Evolutionary conservation across 2,329 filamentous ascomycete genomes (phyloP), one percentile per base, ranked within the genome.

Genomic region (Aaosphaeria pasadenensis): DNA sequence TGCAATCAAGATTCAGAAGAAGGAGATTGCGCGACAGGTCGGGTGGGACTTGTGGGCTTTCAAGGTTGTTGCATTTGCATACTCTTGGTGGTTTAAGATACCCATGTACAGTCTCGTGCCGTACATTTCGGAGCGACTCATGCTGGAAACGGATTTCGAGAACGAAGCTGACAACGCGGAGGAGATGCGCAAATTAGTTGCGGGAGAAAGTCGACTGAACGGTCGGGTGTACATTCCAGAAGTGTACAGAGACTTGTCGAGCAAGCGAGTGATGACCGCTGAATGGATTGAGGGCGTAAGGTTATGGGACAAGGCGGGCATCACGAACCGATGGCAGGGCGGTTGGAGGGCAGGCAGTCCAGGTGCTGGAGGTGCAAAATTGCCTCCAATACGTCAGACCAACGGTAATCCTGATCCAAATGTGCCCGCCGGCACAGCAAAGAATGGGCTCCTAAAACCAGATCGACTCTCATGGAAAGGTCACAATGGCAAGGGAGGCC

Each of bases 271-370:
- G 43, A 86, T 99, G 76, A 95, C 91, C 1, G 91, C 92, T 0
- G 94, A 99, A 69, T 99, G 94, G 94, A 95, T 99, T 50, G 94
- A 99, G 71, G 94, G 94, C 5, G 84, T 95, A 2, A 82, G 91
- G 1, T 77, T 99, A 2, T 96, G 91, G 90, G 92, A 97, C 62
- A 95, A 95, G 68, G 84, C 89, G 48, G 80, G 86, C 45, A 86
- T 96, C 64, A 87, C 84, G 0, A 79, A 80, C 3, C 77, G 81
- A 4, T 97, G 94, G 92, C 74, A 85, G 35, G 91, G 91, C 24
- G 88, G 88, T 5, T 82, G 84, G 74, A 82, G 86, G 11, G 77
- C 82, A 51, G 89, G 89, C 4, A 92, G 88, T 29, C 88, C 89
- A 4, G 91, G 92, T 13, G 86, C 88, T 43, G 81, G 85, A 42